Evolutionary conservation across 108 stramenopile species (phyloP).

Genomic region (Chaetoceros muelleri): DNA sequence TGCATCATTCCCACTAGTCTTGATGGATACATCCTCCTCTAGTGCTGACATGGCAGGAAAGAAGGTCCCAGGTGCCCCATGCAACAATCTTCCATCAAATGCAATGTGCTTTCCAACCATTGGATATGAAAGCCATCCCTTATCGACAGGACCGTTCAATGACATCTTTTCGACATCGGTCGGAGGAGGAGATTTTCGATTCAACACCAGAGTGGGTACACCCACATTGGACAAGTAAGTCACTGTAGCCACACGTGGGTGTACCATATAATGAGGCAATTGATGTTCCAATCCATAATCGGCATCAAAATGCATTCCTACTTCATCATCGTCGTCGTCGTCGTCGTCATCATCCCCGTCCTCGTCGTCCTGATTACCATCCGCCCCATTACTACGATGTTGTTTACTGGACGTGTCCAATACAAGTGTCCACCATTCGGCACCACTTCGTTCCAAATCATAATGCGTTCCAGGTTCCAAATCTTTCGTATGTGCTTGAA

Average conservation of each 20-base stretch:
- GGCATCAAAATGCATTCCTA: constrained; percentile 86
- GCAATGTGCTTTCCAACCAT: constrained; percentile 71
- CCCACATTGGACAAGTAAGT: constrained; percentile 79
- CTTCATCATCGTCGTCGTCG: constrained; percentile 56
- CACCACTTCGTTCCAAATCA: constrained; percentile 66
- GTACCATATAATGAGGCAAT: constrained; percentile 40
- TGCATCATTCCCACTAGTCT: neutral
- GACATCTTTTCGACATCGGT: constrained; percentile 40
- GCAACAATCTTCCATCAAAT: constrained; percentile 83
- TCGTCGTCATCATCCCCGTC: constrained; percentile 32
- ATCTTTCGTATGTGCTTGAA: constrained; percentile 52
- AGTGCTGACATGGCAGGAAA: constrained; percentile 48
- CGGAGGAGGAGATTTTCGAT: constrained; percentile 44
- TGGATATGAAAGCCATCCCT: constrained; percentile 70
- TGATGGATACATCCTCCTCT: neutral
- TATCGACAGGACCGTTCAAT: constrained; percentile 47
- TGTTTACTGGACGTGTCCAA: constrained; percentile 29
- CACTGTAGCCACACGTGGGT: constrained; percentile 80
- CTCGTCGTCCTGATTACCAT: constrained; percentile 10
- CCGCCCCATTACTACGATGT: constrained; percentile 1
- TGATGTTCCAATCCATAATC: constrained; percentile 87
- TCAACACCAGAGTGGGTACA: constrained; percentile 71
- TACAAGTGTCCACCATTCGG: constrained; percentile 91
- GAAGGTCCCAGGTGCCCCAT: constrained; percentile 80
- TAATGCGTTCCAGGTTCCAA: constrained; percentile 34